Evolutionary conservation across 2,329 filamentous ascomycete genomes (phyloP), one percentile per base, ranked within the genome.

Genomic region (Fusarium armeniacum): DNA sequence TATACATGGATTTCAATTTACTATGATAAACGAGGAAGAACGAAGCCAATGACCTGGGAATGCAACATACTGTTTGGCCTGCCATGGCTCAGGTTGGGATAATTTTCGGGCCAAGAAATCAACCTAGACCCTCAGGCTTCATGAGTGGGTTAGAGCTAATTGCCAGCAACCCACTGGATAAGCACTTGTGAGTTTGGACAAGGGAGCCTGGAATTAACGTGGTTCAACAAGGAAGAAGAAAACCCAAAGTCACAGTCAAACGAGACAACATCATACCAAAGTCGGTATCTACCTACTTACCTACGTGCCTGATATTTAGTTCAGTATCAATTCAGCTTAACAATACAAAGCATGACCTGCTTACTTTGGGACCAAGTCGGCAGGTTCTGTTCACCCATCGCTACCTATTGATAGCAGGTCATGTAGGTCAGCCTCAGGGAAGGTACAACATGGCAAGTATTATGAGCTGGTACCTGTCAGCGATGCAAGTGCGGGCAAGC

Each of bases 391-490:
- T 20, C 20, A 32, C 13, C 36, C 35, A 38, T 24, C 22, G 36
- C 20, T 20, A 20, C 20, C 18, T 40, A 22, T 33, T 13, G 8
- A 35, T 43, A 24, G 40, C 13, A 43, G 20, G 22, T 43, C 9
- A 13, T 24, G 22, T 44, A 10, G 32, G 36, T 32, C 35, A 52
- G 35, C 49, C n/a, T 38, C 8, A 30, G 49, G 13, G 33, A 51
- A 36, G 49, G 13, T n/a, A 28, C 49, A 28, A 30, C 36, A 20
- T 26, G 28, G 35, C 26, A 51, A 28, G 49, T 40, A 51, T 24
- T 41, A 20, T 60, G 38, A 54, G 47, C 43, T 28, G 22, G 64
- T 56, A 67, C 62, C 64, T 67, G 45, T 67, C 56, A 62, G 32
- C 58, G 62, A 65, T 54, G 62, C 43, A 52, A 51, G 49, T 51